A percentile compares a stretch with the other conserved stretches of the same genome.
Evolutionary conservation across 140 eudicot genomes (phyloP).

Genomic region (Ambrosia hybrid): DNA sequence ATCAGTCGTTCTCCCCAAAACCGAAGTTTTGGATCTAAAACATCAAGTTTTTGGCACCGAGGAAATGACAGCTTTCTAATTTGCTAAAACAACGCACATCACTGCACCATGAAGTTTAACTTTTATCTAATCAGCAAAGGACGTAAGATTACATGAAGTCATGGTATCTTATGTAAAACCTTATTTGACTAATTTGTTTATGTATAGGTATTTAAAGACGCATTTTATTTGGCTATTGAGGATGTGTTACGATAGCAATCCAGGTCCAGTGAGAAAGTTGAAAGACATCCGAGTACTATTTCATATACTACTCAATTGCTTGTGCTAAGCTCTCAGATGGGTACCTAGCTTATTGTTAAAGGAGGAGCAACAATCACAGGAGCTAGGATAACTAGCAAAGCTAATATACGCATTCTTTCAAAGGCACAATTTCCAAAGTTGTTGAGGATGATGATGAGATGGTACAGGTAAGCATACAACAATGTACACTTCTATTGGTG

Average conservation of each 20-base stretch:
- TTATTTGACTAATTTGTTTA: too few species aligned
- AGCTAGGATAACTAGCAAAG: conserved; percentile 82
- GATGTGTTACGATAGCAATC: conserved; percentile 94
- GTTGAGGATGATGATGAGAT: conserved; percentile 93
- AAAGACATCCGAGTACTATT: conserved; percentile 80
- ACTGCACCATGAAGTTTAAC: too few species aligned
- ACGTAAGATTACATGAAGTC: conserved; percentile 41
- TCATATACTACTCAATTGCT: conserved; percentile 82
- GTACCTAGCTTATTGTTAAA: conserved; percentile 91
- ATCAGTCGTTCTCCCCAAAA: too few species aligned
- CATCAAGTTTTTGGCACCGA: too few species aligned
- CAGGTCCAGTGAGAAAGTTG: conserved; percentile 92
- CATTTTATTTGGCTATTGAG: conserved; percentile 79
- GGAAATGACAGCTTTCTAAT: too few species aligned
- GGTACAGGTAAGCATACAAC: conserved; percentile 72
- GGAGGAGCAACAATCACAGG: conserved; percentile 88
- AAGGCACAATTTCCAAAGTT: conserved; percentile 87
- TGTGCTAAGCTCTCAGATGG: conserved; percentile 85
- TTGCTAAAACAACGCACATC: too few species aligned
- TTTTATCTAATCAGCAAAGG: conserved; percentile 83
- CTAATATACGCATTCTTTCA: conserved; percentile 81
- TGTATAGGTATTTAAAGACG: conserved; percentile 83
- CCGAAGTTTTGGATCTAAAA: too few species aligned
- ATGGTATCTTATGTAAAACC: neutral
- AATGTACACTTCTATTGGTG: neutral